These are phyloP conservation scores for Anaeromyces robustus DNA, from an alignment of 192 early-diverging fungal species.

Conservation along the genomic window DNA sequence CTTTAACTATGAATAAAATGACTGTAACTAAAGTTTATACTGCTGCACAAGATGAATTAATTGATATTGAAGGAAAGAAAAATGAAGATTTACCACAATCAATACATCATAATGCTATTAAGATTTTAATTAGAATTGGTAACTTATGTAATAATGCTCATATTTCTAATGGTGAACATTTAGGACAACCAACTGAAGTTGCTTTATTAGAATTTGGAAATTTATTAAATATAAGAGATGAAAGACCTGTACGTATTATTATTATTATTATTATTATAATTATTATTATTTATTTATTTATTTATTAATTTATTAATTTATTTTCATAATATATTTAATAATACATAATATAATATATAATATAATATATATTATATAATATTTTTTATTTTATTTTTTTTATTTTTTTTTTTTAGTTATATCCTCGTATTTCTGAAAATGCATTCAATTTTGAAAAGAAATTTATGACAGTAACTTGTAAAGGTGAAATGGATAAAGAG, in stretches of 20 bases:
- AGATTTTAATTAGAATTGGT: conserved; percentile 34
- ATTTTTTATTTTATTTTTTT: too few species aligned
- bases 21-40: conserved; percentile 61
- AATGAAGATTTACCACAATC: conserved; percentile 5
- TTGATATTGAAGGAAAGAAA: conserved; percentile 4
- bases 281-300: conserved; percentile 2
- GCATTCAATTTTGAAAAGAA: conserved; percentile 92
- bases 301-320: neutral
- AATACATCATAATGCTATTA: conserved; percentile 15
- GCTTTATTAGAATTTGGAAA: conserved; percentile 62
- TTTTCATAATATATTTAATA: too few species aligned
- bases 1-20: conserved; percentile 91
- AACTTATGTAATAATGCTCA: conserved; percentile 85
- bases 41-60: conserved; percentile 1
- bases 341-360: too few species aligned
- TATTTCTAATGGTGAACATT: conserved; percentile 45
- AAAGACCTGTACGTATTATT: conserved; percentile 37
- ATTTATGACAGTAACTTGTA: conserved; percentile 68
- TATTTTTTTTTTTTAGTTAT: too few species aligned
- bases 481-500: neutral
- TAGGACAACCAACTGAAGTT: conserved; percentile 90
- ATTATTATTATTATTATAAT: neutral
- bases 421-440: conserved; percentile 48
- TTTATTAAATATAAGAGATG: conserved; percentile 47
- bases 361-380: too few species aligned